Conservation (phyloP, 805 yeast species). For the Scheffersomyces amazonensis region DNA sequence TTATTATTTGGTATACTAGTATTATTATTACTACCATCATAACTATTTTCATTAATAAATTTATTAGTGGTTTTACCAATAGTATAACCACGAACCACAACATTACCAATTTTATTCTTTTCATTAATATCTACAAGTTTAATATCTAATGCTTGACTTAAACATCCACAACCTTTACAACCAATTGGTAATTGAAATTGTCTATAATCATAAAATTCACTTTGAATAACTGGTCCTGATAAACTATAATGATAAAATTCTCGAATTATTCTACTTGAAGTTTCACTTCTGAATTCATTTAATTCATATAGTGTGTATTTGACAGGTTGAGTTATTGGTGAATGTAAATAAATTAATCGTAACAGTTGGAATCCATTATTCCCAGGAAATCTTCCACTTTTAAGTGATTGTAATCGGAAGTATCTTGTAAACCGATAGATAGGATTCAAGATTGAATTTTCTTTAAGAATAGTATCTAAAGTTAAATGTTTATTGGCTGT, state of each 20-base stretch:
- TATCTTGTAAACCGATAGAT: no score
- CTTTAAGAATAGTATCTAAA: no score
- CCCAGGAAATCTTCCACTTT: constrained; percentile 1
- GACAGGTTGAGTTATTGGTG: background rate
- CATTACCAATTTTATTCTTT: constrained; percentile 42
- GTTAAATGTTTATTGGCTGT: no score
- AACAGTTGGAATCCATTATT: background rate
- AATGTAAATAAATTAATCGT: background rate
- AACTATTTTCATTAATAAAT: constrained; percentile 11
- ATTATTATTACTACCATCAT: constrained; percentile 8
- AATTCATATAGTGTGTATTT: constrained; percentile 17
- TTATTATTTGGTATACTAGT: constrained; percentile 6
- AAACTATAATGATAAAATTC: constrained; percentile 47
- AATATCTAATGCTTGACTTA: constrained; percentile 58
- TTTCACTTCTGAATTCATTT: constrained; percentile 42
- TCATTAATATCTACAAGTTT: constrained; percentile 43
- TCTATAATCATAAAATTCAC: constrained; percentile 64
- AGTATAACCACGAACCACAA: constrained; percentile 62
- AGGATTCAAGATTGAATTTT: no score
- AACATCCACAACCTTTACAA: constrained; percentile 48
- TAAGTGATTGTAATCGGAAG: background rate
- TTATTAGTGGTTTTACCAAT: constrained; percentile 47
- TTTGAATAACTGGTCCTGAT: constrained; percentile 57
- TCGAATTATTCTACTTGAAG: constrained; percentile 49
- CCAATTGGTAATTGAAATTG: constrained; percentile 30